Percentiles rank a stretch among this genome's conserved stretches.
Conservation (phyloP, 1,139 yeast species). For the Geotrichum cucujoidarum region DNA sequence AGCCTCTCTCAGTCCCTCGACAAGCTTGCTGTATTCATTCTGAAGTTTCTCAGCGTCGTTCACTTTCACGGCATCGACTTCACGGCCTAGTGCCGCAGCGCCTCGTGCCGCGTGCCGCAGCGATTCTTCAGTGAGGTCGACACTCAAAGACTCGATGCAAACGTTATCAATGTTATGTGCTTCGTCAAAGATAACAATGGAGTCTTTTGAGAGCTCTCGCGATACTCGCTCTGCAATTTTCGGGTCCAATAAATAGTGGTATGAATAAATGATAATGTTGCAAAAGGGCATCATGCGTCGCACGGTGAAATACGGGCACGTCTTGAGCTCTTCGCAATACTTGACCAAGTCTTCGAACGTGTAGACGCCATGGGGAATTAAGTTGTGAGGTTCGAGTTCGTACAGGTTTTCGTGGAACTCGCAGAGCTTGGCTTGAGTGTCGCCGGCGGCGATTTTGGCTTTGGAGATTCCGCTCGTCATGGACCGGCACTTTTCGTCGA, state of each 20-base stretch:
- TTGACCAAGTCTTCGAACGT: constrained; percentile 79
- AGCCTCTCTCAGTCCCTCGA: constrained; percentile 78
- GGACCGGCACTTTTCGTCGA: constrained; percentile 93
- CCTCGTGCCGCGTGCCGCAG: constrained; percentile 75
- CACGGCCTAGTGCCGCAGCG: constrained; percentile 62
- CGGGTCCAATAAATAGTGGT: constrained; percentile 93
- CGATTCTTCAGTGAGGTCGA: constrained; percentile 82
- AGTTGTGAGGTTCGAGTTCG: constrained; percentile 78
- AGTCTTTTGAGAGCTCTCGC: constrained; percentile 81
- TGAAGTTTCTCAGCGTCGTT: constrained; percentile 80
- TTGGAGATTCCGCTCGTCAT: constrained; percentile 88
- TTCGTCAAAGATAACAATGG: constrained; percentile 93
- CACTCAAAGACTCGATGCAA: constrained; percentile 88
- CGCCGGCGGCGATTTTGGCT: constrained; percentile 58
- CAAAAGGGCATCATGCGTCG: constrained; percentile 97
- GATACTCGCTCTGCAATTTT: constrained; percentile 96
- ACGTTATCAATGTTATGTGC: constrained; percentile 98
- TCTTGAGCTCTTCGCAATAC: constrained; percentile 70
- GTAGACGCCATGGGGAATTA: constrained; percentile 88
- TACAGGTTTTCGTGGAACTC: constrained; percentile 85
- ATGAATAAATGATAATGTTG: constrained; percentile 89
- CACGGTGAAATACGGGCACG: constrained; percentile 95
- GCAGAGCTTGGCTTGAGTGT: constrained; percentile 60
- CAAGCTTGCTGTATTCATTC: constrained; percentile 84
- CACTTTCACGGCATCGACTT: constrained; percentile 79